Conservation (phyloP, 192 early-diverging fungal genomes). For the Coemansia furcata region DNA sequence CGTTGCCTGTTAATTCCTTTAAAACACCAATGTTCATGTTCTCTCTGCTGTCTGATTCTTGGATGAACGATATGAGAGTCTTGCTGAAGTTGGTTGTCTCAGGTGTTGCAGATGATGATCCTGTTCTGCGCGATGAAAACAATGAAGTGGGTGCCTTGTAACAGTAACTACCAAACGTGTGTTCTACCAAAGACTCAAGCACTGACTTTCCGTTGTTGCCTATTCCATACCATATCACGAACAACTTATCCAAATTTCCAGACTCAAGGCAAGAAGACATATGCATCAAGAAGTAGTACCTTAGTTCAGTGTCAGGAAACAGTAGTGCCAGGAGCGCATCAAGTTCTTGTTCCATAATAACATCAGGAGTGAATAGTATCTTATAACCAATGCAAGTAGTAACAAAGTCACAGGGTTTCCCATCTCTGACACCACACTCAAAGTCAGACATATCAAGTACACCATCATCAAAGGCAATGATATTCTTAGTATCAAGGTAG, state of each 20-base stretch:
- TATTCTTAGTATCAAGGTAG: conserved; percentile 5
- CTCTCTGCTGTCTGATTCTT: conserved; percentile 17
- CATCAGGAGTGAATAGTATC: not conserved
- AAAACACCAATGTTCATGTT: conserved; percentile 15
- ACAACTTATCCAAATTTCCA: conserved; percentile 15
- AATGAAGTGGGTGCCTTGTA: conserved; percentile 23
- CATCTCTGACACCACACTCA: not conserved
- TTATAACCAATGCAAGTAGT: not conserved
- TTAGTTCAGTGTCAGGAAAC: conserved; percentile 5
- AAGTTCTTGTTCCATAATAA: not conserved
- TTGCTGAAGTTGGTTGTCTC: conserved; percentile 13
- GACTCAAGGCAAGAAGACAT: conserved; percentile 18
- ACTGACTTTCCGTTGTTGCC: conserved; percentile 26
- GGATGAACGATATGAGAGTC: conserved; percentile 18
- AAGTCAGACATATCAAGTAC: conserved; percentile 11
- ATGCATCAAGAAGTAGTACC: conserved; percentile 5
- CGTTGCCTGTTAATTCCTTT: conserved; percentile 21
- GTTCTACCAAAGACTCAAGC: conserved; percentile 11
- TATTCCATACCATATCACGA: conserved; percentile 15
- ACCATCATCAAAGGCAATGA: conserved; percentile 19
- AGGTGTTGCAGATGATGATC: conserved; percentile 13
- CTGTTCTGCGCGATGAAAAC: conserved; percentile 8
- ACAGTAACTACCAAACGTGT: conserved; percentile 16
- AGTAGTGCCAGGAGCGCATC: not conserved
- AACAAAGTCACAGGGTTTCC: conserved; percentile 1